Conservation (phyloP, 345 rosid genomes). For the Ricinus communis region DNA sequence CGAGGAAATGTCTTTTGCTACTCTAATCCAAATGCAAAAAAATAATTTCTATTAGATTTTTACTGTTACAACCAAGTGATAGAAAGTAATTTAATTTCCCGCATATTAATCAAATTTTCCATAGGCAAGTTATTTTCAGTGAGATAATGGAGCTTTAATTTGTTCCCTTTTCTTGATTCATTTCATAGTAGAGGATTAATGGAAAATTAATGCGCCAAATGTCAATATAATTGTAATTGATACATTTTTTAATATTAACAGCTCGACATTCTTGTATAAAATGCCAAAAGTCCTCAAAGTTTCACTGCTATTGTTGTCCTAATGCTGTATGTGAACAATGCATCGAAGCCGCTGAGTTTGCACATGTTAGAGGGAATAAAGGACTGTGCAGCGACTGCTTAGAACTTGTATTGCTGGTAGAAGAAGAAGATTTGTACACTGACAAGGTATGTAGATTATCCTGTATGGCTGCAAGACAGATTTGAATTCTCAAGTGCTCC, state of each 20-base stretch:
- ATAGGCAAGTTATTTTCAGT: background rate
- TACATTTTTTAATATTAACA: constrained; percentile 12
- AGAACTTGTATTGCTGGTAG: constrained; percentile 23
- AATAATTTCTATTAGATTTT: background rate
- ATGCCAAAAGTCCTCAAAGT: constrained; percentile 20
- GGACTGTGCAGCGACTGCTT: constrained; percentile 29
- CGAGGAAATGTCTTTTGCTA: background rate
- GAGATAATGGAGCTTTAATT: background rate
- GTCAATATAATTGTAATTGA: background rate
- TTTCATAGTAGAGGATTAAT: background rate
- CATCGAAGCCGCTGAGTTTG: constrained; percentile 17
- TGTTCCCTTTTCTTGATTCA: too few relatives aligned
- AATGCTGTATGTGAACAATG: constrained; percentile 28
- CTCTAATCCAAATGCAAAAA: background rate
- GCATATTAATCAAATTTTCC: background rate
- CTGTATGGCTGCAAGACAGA: background rate
- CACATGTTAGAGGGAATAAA: constrained; percentile 20
- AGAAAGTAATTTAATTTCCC: background rate
- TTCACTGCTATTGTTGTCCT: constrained; percentile 33
- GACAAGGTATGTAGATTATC: constrained; percentile 21
- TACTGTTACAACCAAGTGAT: background rate
- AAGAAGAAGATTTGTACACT: constrained; percentile 19
- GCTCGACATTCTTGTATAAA: constrained; percentile 25
- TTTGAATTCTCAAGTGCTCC: too few relatives aligned
- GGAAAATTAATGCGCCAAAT: too few relatives aligned